Base-by-base conservation (phyloP, 495 filamentous ascomycete genomes). In the Trichoderma erinaceum region DNA sequence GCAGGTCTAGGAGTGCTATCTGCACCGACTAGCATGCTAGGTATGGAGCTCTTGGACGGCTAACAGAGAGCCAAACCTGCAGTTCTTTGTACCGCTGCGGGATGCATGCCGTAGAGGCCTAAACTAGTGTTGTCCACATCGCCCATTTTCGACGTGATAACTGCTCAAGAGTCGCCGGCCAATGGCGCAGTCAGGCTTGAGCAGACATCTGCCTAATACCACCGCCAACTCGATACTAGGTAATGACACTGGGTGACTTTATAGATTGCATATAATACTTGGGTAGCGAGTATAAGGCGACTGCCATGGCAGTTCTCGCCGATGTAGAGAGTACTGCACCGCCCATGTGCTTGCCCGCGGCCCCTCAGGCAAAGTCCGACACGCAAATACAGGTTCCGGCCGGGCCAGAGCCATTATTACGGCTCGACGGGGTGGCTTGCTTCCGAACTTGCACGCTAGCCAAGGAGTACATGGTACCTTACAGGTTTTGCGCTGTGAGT, bases 401-500 rank as follows among this genome's bases (percentile, higher is more conserved):
- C 35, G 35, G 35, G 35, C 35, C 8, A 38, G 35, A 38, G 35
- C 35, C 5, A 38, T 38, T 38, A 38, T 38, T 56, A 25, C 56
- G 23, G 23, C 56, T 29, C 27, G 56, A 61, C 27, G 56, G 56
- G 27, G 56, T 61, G 27, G 56, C 27, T 61, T 61, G 56, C 56
- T 61, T 13, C 56, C 25, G 56, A 61, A 18, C 56, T 61, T 25
- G 23, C 56, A 61, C 27, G 56, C 56, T 61, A 32, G 35, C 35
- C 27, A 13, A n/a, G 18, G 18, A 52, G 48, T 52, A 52, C 48
- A 18, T 52, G 48, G 48, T 52, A 52, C 48, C 48, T 52, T 52
- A 23, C 48, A 52, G 48, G 48, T 52, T 52, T 52, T n/a, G 48
- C 48, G 18, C 3, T 6, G 16, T 25, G 18, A 25, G 48, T 52